Conservation (phyloP, 441 rosid species). For the Isatis lusitanica region DNA sequence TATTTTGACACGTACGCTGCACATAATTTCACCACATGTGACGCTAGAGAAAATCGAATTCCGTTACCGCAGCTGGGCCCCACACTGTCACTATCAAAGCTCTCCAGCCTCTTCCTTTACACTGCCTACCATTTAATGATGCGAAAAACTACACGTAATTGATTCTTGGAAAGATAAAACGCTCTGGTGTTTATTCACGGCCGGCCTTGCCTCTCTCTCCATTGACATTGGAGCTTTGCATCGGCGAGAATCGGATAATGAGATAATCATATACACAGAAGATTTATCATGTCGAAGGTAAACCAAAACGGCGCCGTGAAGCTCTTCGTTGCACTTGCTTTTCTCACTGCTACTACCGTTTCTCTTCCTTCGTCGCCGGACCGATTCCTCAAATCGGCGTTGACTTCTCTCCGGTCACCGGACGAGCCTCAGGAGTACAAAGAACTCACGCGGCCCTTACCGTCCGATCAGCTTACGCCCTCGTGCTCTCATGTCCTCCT, state of each 20-base stretch:
- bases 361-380: slow-evolving; percentile 46
- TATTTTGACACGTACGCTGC: not conserved
- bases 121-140: not conserved
- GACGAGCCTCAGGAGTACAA: slow-evolving; percentile 44
- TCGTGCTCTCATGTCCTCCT: slow-evolving; percentile 54
- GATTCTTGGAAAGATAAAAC: not conserved
- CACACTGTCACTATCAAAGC: slow-evolving; percentile 27
- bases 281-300: slow-evolving; percentile 12
- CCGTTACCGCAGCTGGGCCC: slow-evolving; percentile 31
- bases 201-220: slow-evolving; percentile 11
- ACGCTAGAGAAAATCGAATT: slow-evolving; percentile 19
- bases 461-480: slow-evolving; percentile 54
- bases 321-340: slow-evolving; percentile 15
- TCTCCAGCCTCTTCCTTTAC: not conserved
- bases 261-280: not conserved
- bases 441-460: slow-evolving; percentile 55
- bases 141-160: not conserved
- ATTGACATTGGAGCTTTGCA: slow-evolving; percentile 10
- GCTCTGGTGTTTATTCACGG: not conserved
- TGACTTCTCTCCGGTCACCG: slow-evolving; percentile 16
- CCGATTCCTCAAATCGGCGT: slow-evolving; percentile 37
- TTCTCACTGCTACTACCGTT: slow-evolving; percentile 20
- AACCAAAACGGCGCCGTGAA: slow-evolving; percentile 13
- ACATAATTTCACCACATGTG: not conserved
- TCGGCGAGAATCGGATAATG: slow-evolving; percentile 5